phyloP scores from a whole-genome alignment of 129 eudicot species.

The Saussurea involucrata region DNA sequence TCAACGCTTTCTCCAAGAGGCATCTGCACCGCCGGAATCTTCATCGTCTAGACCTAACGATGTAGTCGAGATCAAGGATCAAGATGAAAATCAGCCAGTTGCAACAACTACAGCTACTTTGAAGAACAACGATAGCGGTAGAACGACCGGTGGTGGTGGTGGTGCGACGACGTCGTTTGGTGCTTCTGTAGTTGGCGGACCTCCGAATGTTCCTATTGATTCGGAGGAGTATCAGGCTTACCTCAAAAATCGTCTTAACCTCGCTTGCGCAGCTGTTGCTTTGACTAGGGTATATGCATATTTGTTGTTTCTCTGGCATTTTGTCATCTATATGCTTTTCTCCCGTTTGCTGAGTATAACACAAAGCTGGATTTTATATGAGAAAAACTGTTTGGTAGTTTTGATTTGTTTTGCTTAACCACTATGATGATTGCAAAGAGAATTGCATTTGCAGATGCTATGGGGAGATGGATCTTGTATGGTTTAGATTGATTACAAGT shows the following conservation, averaged over 20 bases:
- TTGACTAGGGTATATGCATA: conserved; percentile 63
- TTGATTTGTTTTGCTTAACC: background rate
- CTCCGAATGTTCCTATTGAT: conserved; percentile 60
- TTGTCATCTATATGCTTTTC: background rate
- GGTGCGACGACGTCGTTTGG: conserved; percentile 19
- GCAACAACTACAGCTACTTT: background rate
- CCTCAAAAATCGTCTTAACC: conserved; percentile 65
- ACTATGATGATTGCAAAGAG: background rate
- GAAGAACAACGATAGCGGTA: conserved; percentile 15
- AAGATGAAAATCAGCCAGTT: conserved; percentile 21
- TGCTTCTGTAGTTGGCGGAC: conserved; percentile 19
- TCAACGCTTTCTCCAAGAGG: conserved; percentile 76
- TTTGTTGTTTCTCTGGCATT: background rate
- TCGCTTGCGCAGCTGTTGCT: conserved; percentile 99
- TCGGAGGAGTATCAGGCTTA: conserved; percentile 85
- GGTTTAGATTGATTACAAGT: background rate
- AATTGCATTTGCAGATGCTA: background rate
- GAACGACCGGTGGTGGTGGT: background rate
- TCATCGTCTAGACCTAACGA: conserved; percentile 33
- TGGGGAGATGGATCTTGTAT: background rate
- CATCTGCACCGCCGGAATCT: conserved; percentile 39
- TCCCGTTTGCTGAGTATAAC: background rate
- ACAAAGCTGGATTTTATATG: background rate
- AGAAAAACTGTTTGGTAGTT: background rate
- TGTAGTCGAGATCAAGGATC: conserved; percentile 55